These are phyloP conservation scores for Colletotrichum paranaense DNA, from an alignment of 2,329 filamentous ascomycete species.

Conservation along the genomic window DNA sequence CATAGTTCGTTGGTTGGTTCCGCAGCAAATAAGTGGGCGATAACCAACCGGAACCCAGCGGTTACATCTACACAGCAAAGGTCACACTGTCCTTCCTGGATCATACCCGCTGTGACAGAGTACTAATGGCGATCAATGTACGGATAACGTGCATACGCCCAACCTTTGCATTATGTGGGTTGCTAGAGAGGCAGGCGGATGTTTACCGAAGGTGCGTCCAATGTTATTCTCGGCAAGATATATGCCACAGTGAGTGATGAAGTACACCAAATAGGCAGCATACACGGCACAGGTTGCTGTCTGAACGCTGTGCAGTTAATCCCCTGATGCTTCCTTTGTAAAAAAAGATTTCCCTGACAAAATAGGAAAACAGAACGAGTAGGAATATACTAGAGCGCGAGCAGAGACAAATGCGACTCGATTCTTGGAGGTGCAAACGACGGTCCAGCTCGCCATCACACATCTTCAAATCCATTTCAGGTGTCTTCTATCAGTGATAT, in stretches of 20 bases:
- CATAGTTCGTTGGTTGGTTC: not conserved
- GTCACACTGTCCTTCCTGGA: not conserved
- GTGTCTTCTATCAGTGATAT: not conserved
- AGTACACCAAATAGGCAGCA: not conserved
- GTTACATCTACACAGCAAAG: not conserved
- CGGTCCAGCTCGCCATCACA: not conserved
- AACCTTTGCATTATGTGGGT: not conserved
- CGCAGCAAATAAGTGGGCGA: not conserved
- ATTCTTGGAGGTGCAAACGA: not conserved
- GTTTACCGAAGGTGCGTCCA: not conserved
- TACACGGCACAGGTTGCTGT: not conserved
- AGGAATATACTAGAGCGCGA: not conserved
- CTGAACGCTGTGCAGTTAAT: not conserved
- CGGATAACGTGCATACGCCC: not conserved
- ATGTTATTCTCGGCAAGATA: not conserved
- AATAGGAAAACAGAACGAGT: not conserved
- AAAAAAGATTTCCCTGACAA: not conserved
- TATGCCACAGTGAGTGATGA: not conserved
- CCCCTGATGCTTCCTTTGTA: not conserved
- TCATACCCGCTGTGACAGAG: not conserved
- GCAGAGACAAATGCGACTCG: not conserved
- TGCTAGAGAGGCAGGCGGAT: constrained; percentile 1
- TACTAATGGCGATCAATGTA: not conserved
- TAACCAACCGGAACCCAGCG: not conserved
- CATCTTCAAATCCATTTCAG: not conserved